Evolutionary conservation across 768 basidiomycete species (phyloP).

Genomic region (Pholiota molesta): DNA sequence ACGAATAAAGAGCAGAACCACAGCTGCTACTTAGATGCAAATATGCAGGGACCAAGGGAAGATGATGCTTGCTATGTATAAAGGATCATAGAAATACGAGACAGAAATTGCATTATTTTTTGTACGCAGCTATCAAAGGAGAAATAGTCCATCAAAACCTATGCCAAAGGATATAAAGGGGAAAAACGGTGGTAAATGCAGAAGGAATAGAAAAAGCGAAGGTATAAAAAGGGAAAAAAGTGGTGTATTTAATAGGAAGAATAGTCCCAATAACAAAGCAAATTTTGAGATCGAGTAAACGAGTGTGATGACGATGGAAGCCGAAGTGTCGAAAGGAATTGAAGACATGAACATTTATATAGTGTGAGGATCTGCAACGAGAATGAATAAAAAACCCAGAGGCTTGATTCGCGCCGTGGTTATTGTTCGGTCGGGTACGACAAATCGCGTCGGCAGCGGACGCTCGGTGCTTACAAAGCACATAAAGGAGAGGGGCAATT

Average conservation of each 20-base stretch:
- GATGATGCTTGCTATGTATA: background rate
- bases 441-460: background rate
- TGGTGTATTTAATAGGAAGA: background rate
- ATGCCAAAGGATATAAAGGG: background rate
- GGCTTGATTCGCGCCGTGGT: background rate
- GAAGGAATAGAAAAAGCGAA: background rate
- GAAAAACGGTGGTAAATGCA: background rate
- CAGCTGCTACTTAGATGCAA: too few relatives aligned
- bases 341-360: background rate
- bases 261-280: background rate
- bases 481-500: background rate
- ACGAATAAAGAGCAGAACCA: background rate
- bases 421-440: background rate
- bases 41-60: background rate
- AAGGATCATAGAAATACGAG: background rate
- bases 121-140: conserved; percentile 2
- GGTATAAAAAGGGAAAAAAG: background rate
- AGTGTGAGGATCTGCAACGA: background rate
- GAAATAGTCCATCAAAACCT: conserved; percentile 4
- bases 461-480: background rate
- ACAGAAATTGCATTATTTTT: conserved; percentile 3
- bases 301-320: conserved; percentile 1
- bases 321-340: background rate
- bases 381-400: background rate
- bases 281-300: background rate